Percentiles rank a stretch among this genome's conserved stretches.
These are phyloP conservation scores for Coriolopsis trogii DNA, from an alignment of 1,284 basidiomycete species.

Conservation along the genomic window DNA sequence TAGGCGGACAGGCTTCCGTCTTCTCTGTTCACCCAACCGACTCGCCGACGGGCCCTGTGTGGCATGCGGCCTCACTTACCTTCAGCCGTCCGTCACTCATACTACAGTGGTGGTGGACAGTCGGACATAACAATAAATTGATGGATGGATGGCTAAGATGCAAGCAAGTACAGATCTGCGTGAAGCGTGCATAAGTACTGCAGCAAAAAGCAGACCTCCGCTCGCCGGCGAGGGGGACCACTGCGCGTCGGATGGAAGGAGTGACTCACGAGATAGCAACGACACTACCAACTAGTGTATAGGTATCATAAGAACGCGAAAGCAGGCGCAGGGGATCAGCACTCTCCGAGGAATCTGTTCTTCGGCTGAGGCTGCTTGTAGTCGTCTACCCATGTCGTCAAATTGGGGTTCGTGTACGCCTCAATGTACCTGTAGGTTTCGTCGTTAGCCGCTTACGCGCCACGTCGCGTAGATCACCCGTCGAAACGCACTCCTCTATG, in stretches of 20 bases:
- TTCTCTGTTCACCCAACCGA: background rate
- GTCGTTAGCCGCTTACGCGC: too few species aligned
- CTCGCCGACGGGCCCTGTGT: background rate
- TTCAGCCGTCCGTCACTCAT: too few species aligned
- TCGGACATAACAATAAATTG: too few species aligned
- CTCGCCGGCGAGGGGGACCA: background rate
- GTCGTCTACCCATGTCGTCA: conserved; percentile 47
- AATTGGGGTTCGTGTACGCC: conserved; percentile 45
- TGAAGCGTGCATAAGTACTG: background rate
- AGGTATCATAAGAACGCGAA: background rate
- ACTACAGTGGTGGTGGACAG: too few species aligned
- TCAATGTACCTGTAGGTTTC: conserved; percentile 34
- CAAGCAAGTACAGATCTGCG: background rate
- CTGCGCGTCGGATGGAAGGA: background rate
- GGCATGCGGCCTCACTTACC: background rate
- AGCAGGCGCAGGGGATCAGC: background rate
- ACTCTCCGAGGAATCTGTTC: conserved; percentile 51
- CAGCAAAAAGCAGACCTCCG: background rate
- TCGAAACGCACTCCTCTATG: conserved; percentile 70
- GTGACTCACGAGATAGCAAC: conserved; percentile 1
- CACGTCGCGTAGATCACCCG: too few species aligned
- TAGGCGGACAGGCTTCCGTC: background rate
- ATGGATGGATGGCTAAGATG: too few species aligned
- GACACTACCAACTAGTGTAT: background rate
- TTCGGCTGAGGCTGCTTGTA: conserved; percentile 66